Conservation (phyloP, 768 basidiomycete species). For the Amylocystis lapponica region DNA sequence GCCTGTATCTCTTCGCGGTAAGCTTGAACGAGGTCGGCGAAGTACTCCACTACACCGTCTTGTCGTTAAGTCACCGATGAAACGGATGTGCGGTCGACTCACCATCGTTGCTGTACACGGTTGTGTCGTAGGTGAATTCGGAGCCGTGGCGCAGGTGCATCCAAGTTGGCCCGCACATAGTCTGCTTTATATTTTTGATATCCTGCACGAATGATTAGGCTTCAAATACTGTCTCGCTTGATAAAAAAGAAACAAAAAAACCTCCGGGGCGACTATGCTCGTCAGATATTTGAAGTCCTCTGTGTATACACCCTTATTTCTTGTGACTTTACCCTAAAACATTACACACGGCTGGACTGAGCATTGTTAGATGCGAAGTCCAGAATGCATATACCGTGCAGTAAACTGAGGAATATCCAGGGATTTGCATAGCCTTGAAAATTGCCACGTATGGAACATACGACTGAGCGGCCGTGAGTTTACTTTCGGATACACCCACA, state of each 20-base stretch:
- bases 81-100: conserved; percentile 5
- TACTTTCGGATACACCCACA: conserved; percentile 9
- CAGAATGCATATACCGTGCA: conserved; percentile 11
- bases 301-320: conserved; percentile 51
- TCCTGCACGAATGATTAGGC: conserved; percentile 41
- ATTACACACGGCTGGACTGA: neutral
- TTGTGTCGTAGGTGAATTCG: conserved; percentile 48
- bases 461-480: conserved; percentile 4
- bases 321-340: conserved; percentile 52
- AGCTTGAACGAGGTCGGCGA: conserved; percentile 39
- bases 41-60: conserved; percentile 33
- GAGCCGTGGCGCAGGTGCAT: conserved; percentile 61
- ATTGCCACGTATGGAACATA: conserved; percentile 18
- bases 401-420: conserved; percentile 14
- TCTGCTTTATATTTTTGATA: conserved; percentile 61
- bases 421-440: conserved; percentile 14
- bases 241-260: conserved; percentile 17
- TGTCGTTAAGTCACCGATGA: neutral
- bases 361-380: neutral
- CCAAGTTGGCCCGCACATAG: conserved; percentile 65
- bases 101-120: conserved; percentile 58
- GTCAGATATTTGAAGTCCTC: conserved; percentile 60
- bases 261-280: conserved; percentile 47
- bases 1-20: conserved; percentile 40
- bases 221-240: too few species aligned